Base-by-base conservation (phyloP, 2,329 filamentous ascomycete species). In the Aspergillus chevalieri region DNA sequence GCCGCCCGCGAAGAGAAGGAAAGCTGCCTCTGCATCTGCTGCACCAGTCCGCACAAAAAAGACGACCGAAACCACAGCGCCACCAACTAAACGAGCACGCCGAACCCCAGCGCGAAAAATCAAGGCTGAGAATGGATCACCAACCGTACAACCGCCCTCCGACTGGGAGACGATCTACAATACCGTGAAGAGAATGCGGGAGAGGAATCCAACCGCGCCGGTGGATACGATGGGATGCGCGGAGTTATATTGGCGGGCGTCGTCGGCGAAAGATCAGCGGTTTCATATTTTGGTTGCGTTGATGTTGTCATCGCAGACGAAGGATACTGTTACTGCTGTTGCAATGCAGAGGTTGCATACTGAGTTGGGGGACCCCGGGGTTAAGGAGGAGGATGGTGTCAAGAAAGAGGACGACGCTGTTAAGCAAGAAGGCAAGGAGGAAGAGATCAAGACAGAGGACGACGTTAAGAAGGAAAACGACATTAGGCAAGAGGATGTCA, bases 171-270 rank as follows among this genome's bases (percentile, higher is more conserved):
- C 84, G 49, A 83, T 95, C 50, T 98, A 96, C 71, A 72, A 78
- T 30, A 73, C 82, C 0, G 86, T 94, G 42, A 85, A 85, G 61
- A 79, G 81, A 62, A 96, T 97, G 90, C 85, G 71, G 72, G 86
- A 65, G 65, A 80, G 74, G 70, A 86, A 79, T 36, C 69, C 79
- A 4, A 74, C 71, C 0, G 93, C 93, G 1, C 87, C 92, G 0
- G 93, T 98, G 9, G 93, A 98, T 68, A 97, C 92, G 0, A 96
- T 97, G 91, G 93, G 93, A 9, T 98, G 93, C 70, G 90, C 72
- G 21, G 68, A 75, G 43, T 59, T 75, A 7, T 68, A 71, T 54
- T 74, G 70, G 70, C 66, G 64, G 6, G 62, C 62, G 0, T 73
- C 72, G 1, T 65, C 67, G 15, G 70, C 71, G 1, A 67, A 74